Evolutionary conservation across 495 filamentous ascomycete species (phyloP).

Genomic region (Talaromyces trachyspermus): DNA sequence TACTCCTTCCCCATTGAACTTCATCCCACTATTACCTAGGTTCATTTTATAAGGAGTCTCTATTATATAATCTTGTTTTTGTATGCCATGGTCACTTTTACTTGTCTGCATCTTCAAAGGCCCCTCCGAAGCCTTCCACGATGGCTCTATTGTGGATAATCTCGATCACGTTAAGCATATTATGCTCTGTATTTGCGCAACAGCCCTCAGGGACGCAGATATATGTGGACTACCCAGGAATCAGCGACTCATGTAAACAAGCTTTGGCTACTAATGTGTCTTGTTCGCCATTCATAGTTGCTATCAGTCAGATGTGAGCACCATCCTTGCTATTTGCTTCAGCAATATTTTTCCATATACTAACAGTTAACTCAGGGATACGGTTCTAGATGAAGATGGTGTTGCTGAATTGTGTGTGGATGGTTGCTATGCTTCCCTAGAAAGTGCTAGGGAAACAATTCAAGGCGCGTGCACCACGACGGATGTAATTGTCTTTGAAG

Average conservation of each 20-base stretch:
- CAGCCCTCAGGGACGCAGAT: neutral
- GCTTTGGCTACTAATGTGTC: neutral
- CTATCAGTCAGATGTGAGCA: neutral
- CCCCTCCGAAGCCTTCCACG: too few relatives aligned
- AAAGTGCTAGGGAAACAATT: conserved; percentile 3
- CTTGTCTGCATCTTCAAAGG: too few relatives aligned
- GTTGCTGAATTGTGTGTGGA: conserved; percentile 1
- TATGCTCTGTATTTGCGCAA: neutral
- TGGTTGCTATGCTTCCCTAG: neutral
- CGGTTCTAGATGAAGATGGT: neutral
- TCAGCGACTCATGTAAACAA: neutral
- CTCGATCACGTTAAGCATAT: neutral
- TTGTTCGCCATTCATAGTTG: neutral
- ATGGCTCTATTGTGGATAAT: too few relatives aligned
- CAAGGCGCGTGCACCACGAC: conserved; percentile 1
- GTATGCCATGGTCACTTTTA: too few relatives aligned
- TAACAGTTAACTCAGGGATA: neutral
- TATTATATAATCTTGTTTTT: too few relatives aligned
- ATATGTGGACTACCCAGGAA: neutral
- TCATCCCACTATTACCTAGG: too few relatives aligned
- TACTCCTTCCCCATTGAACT: too few relatives aligned
- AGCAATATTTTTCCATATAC: too few relatives aligned
- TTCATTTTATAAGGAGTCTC: too few relatives aligned
- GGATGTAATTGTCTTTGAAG: conserved; percentile 1
- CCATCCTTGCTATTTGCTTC: neutral